Evolutionary conservation across 2,329 filamentous ascomycete species (phyloP).

Genomic region (Alternaria metachromatica): DNA sequence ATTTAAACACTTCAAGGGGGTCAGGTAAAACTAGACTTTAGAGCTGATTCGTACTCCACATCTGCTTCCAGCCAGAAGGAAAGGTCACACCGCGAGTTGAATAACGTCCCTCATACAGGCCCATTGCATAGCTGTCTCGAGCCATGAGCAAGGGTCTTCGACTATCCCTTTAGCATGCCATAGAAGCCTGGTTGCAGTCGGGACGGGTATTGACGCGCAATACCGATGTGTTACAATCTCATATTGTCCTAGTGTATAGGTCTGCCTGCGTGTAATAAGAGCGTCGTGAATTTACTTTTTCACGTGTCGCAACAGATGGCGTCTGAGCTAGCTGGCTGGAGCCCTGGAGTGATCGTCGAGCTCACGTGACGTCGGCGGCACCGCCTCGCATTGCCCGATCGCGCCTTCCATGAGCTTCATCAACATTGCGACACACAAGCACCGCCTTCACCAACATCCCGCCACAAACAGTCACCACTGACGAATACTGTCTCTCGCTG

Average conservation of each 20-base stretch:
- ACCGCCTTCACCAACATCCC: slow-evolving; percentile 9
- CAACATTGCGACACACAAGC: slow-evolving; percentile 32
- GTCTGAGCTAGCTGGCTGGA: neutral
- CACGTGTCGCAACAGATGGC: neutral
- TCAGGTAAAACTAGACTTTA: neutral
- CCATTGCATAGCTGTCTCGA: slow-evolving; percentile 1
- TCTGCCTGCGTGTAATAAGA: neutral
- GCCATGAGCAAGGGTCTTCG: slow-evolving; percentile 9
- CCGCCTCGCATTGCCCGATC: slow-evolving; percentile 23
- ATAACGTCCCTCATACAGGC: neutral
- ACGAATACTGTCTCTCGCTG: slow-evolving; percentile 1
- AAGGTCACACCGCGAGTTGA: neutral
- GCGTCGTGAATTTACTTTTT: slow-evolving; percentile 3
- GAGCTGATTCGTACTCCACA: neutral
- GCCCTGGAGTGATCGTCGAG: slow-evolving; percentile 1
- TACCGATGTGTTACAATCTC: neutral
- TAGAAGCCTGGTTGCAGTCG: slow-evolving; percentile 3
- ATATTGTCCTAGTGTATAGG: neutral
- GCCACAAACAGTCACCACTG: slow-evolving; percentile 3
- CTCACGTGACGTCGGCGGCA: slow-evolving; percentile 35
- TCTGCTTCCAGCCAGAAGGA: neutral
- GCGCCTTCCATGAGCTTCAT: slow-evolving; percentile 37
- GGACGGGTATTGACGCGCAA: neutral
- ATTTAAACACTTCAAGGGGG: neutral
- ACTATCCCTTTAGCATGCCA: slow-evolving; percentile 15